Evolutionary conservation across 768 basidiomycete species (phyloP).

Genomic region (Leccinum subtestaceum): DNA sequence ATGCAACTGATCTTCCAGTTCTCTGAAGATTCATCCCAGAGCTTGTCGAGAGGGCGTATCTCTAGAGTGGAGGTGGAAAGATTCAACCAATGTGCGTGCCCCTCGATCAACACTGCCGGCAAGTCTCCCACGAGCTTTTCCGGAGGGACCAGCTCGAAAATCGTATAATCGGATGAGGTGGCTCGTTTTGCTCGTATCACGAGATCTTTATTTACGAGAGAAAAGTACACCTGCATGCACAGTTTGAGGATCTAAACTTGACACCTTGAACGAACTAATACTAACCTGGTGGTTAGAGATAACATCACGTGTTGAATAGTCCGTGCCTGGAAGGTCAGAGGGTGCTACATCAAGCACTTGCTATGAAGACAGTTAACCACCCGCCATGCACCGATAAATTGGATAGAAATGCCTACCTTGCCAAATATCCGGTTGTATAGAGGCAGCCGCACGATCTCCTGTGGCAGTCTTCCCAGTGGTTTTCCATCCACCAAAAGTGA

Average conservation of each 20-base stretch:
- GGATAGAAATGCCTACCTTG: conserved; percentile 8
- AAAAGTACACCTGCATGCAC: conserved; percentile 21
- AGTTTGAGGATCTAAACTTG: not conserved
- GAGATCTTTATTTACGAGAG: conserved; percentile 13
- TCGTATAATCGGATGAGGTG: not conserved
- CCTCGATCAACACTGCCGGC: conserved; percentile 22
- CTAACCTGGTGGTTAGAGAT: conserved; percentile 21
- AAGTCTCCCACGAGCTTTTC: conserved; percentile 25
- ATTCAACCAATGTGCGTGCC: conserved; percentile 32
- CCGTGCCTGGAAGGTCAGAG: conserved; percentile 19
- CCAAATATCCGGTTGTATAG: conserved; percentile 20
- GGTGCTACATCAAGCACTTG: conserved; percentile 19
- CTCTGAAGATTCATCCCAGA: conserved; percentile 25
- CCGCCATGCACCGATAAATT: not conserved
- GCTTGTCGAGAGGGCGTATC: conserved; percentile 20
- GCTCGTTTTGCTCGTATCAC: conserved; percentile 17
- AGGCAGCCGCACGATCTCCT: conserved; percentile 14
- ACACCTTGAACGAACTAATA: not conserved
- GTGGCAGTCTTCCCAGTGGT: conserved; percentile 24
- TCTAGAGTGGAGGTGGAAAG: conserved; percentile 22
- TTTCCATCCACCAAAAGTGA: conserved; percentile 24
- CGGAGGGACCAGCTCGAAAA: conserved; percentile 16
- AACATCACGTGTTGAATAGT: conserved; percentile 18
- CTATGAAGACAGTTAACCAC: conserved; percentile 9
- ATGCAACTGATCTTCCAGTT: conserved; percentile 27